Base-by-base conservation (phyloP, 2,329 filamentous ascomycete genomes). In the Exophiala phaeomuriformis region DNA sequence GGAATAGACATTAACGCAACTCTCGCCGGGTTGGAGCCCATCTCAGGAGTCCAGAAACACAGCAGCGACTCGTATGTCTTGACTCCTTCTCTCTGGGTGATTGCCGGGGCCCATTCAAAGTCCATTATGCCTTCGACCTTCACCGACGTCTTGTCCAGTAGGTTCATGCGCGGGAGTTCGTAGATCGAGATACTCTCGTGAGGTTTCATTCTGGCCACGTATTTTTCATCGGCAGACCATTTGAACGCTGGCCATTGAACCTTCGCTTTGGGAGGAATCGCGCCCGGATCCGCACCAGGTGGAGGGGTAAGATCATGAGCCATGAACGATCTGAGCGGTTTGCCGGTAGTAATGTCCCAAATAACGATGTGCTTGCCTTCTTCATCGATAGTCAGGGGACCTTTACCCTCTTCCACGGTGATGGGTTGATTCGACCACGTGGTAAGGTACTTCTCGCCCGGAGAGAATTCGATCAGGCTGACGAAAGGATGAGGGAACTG, bases 361-460 rank as follows among this genome's bases (percentile, higher is more conserved):
- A 98, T 90, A 67, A 98, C 86, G 72, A 97, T 97, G 79, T 97
- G 96, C 79, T 97, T 97, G 71, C 93, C 93, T 65, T 98, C 91
- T 67, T 98, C 93, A 66, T 97, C 93, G 56, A 90, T 77, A 2
- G 88, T 84, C 47, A 96, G 78, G 2, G 87, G 85, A 70, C 95
- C 86, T 61, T 87, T 86, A 61, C 84, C 84, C 64, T 97, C 93
- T 55, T 93, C 88, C 53, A 98, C 89, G 57, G 86, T 83, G 66
- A 98, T 95, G 28, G 93, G 90, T 47, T 89, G 82, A 72, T 91
- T 89, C 48, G 93, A 97, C 93, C 93, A 98, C 52, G 93, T 97
- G 52, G 91, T 90, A 52, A 98, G 71, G 73, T 95, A 98, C 67
- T 86, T 90, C 74, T 98, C 93, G 68, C 77, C 78, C 19, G 91